Base-by-base conservation (phyloP, 805 yeast species). In the Starmerella bombicola region DNA sequence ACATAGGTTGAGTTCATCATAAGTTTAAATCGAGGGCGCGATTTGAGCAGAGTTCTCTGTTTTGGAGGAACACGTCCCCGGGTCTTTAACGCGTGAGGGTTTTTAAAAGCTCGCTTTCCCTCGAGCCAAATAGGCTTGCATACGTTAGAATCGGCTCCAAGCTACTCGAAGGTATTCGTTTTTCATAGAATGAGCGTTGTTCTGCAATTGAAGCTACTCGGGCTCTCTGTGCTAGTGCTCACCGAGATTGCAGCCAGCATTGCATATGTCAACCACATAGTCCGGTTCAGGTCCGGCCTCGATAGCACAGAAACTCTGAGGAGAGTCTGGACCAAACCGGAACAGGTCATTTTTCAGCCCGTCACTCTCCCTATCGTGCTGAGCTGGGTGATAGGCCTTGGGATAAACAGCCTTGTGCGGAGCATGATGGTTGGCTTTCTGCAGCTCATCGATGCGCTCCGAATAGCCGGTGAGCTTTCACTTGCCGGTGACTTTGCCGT, bases 281-380 rank as follows among this genome's bases (percentile, higher is more conserved):
- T 53, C 15, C 45, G 55, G 13, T 49, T 49, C 43, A 37, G 42
- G 28, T 40, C 48, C n/a, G 57, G 57, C 20, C 41, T 53, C 24
- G 46, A 51, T 32, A 38, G 31, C 41, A 53, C 49, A 26, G 55
- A 51, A 17, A 43, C 45, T 13, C 43, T 53, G 38, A 39, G 57
- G 20, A 45, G 56, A 12, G 34, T 49, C 47, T 53, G 57, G 57
- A 43, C 57, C 16, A 47, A 49, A 23, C 40, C 54, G 20, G 51
- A 49, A 21, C 47, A 41, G 24, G 42, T 49, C 23, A 37, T 52
- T n/a, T 48, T 52, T 37, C 51, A 43, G 39, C 53, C 55, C 26
- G 45, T 49, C 3, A 13, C 13, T 17, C 30, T 32, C 34, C 52
- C 55, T 30, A 41, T 44, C 17, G 34, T 37, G 16, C 34, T 51